These are phyloP conservation scores for Primulina huaijiensis DNA, from an alignment of 257 asterid species.

Conservation along the genomic window DNA sequence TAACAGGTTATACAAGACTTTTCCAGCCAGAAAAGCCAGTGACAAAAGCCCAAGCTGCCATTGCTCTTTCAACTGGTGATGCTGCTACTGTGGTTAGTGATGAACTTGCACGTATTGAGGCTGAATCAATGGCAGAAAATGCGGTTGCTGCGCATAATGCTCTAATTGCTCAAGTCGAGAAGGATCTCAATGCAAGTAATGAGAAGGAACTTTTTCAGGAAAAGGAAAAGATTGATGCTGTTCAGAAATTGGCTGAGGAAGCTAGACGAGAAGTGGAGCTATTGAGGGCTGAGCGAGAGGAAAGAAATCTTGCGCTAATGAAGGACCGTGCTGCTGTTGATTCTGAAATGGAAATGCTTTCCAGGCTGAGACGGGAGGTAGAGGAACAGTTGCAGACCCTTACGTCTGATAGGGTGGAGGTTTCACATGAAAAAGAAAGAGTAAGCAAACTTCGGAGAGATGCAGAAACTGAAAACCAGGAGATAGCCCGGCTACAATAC, in stretches of 20 bases:
- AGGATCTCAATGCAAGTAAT: conserved; percentile 72
- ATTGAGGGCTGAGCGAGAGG: conserved; percentile 73
- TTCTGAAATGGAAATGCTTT: conserved; percentile 84
- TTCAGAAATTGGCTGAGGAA: conserved; percentile 77
- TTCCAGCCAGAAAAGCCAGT: conserved; percentile 99
- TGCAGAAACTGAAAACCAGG: conserved; percentile 76
- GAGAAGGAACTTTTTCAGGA: conserved; percentile 70
- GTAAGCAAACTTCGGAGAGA: conserved; percentile 71
- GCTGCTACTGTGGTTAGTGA: conserved; percentile 75
- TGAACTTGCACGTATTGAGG: conserved; percentile 96
- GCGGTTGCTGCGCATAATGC: conserved; percentile 95
- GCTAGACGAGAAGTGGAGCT: conserved; percentile 73
- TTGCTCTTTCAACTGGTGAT: conserved; percentile 89
- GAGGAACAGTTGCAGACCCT: conserved; percentile 82
- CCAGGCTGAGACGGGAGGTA: conserved; percentile 74
- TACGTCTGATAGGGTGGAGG: conserved; percentile 67
- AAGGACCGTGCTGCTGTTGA: conserved; percentile 86
- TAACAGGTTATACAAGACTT: conserved; percentile 87
- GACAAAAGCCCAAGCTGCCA: conserved; percentile 96
- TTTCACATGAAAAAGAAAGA: conserved; percentile 84
- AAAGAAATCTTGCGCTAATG: conserved; percentile 66
- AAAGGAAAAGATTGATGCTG: conserved; percentile 71
- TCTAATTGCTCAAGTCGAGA: conserved; percentile 83
- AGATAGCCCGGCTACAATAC: conserved; percentile 73
- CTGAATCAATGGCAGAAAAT: conserved; percentile 94